Evolutionary conservation across 1,284 basidiomycete species (phyloP).

Genomic region (Sanghuangporus sanghuang): DNA sequence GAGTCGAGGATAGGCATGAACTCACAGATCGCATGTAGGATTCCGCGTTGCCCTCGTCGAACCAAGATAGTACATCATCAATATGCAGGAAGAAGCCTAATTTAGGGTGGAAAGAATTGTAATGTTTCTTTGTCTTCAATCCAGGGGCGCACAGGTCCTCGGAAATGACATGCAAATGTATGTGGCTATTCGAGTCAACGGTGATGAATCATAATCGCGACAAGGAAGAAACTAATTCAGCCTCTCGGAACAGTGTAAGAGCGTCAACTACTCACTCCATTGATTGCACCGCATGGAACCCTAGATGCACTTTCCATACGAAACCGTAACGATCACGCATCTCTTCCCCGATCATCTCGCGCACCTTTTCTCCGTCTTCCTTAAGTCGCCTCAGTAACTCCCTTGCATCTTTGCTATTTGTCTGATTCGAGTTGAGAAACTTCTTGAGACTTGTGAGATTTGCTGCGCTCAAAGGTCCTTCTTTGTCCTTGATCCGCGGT

Average conservation of each 20-base stretch:
- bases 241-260: not conserved
- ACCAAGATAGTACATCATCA: conserved; percentile 71
- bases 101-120: conserved; percentile 88
- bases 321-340: conserved; percentile 79
- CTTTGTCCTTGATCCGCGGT: conserved; percentile 25
- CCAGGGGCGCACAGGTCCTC: conserved; percentile 69
- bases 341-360: conserved; percentile 67
- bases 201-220: not conserved
- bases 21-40: not conserved
- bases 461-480: conserved; percentile 26
- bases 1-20: too few relatives aligned
- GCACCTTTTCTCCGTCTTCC: conserved; percentile 51
- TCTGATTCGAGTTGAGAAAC: conserved; percentile 40
- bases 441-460: conserved; percentile 54
- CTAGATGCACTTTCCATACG: conserved; percentile 75
- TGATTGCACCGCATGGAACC: conserved; percentile 84
- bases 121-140: conserved; percentile 91
- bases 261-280: conserved; percentile 55
- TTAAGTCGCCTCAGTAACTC: conserved; percentile 51
- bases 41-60: conserved; percentile 36
- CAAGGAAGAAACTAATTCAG: not conserved
- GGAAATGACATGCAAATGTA: conserved; percentile 87
- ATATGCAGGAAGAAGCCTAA: conserved; percentile 84
- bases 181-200: conserved; percentile 48
- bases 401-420: conserved; percentile 47